Evolutionary conservation across 179 eudicot genomes (phyloP).

Genomic region (Nepenthes alata): DNA sequence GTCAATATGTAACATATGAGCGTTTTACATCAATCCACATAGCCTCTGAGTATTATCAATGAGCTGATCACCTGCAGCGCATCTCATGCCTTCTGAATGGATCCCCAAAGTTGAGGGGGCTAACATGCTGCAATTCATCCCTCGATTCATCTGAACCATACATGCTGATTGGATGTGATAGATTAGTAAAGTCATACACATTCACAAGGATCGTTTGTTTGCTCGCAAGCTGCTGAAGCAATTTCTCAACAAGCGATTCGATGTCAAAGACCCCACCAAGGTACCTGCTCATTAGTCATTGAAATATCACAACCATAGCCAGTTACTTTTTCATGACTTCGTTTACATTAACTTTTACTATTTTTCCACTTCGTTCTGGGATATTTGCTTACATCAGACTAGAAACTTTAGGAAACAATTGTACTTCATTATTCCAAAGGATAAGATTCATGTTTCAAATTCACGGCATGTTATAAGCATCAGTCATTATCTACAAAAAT

Average conservation of each 20-base stretch:
- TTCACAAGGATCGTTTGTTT: conserved; percentile 77
- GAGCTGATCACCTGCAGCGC: conserved; percentile 61
- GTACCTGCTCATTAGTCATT: conserved; percentile 35
- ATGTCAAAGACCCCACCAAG: conserved; percentile 77
- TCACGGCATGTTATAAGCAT: neutral
- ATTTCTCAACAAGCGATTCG: conserved; percentile 81
- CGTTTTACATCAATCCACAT: neutral
- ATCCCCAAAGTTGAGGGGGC: conserved; percentile 64
- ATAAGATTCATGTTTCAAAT: neutral
- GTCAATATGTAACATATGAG: conserved; percentile 6
- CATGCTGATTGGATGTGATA: conserved; percentile 61
- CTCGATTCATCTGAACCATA: conserved; percentile 46
- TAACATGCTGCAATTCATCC: conserved; percentile 48
- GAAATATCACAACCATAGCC: neutral
- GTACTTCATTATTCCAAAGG: neutral
- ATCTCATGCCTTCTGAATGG: conserved; percentile 77
- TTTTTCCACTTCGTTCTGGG: neutral
- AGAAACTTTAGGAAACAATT: neutral
- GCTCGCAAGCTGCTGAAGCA: conserved; percentile 85
- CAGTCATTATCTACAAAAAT: too few species aligned
- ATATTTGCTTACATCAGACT: neutral
- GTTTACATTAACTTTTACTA: neutral
- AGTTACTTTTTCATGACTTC: neutral
- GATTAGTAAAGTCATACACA: conserved; percentile 63
- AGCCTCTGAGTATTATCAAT: neutral